Evolutionary conservation across 306 rosid genomes (phyloP).

Genomic region (Sicyos edulis): DNA sequence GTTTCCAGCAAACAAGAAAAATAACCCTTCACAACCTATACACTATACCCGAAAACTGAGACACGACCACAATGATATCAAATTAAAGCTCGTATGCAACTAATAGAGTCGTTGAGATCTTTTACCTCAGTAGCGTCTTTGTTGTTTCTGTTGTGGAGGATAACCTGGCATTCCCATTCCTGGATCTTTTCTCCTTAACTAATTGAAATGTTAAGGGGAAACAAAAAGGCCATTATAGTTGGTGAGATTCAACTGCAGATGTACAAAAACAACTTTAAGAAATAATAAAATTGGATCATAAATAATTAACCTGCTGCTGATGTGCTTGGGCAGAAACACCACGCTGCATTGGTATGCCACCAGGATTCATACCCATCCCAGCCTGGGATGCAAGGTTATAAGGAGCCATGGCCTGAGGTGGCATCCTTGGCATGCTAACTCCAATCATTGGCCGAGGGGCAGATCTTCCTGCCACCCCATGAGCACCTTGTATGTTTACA

Average conservation of each 20-base stretch:
- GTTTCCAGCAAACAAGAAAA: not conserved
- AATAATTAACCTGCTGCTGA: constrained; percentile 60
- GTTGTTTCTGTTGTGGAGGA: constrained; percentile 56
- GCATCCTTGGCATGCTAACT: constrained; percentile 67
- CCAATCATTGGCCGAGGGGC: constrained; percentile 58
- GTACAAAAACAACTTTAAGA: not conserved
- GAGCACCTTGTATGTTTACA: constrained; percentile 53
- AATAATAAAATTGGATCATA: not conserved
- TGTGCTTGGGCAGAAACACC: constrained; percentile 72
- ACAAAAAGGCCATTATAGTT: not conserved
- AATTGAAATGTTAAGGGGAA: constrained; percentile 11
- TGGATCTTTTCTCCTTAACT: constrained; percentile 62
- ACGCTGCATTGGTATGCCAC: constrained; percentile 79
- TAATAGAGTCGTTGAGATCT: constrained; percentile 4
- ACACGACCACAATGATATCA: not conserved
- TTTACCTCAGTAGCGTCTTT: constrained; percentile 52
- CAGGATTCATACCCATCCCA: constrained; percentile 82
- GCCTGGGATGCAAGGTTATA: constrained; percentile 78
- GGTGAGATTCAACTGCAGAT: not conserved
- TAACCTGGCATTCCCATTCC: constrained; percentile 53
- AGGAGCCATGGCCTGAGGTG: constrained; percentile 54
- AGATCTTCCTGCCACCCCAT: constrained; percentile 50
- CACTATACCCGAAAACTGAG: not conserved
- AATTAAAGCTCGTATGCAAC: not conserved
- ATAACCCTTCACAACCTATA: not conserved